Base-by-base conservation (phyloP, 1,139 yeast species). In the Diutina rugosa region DNA sequence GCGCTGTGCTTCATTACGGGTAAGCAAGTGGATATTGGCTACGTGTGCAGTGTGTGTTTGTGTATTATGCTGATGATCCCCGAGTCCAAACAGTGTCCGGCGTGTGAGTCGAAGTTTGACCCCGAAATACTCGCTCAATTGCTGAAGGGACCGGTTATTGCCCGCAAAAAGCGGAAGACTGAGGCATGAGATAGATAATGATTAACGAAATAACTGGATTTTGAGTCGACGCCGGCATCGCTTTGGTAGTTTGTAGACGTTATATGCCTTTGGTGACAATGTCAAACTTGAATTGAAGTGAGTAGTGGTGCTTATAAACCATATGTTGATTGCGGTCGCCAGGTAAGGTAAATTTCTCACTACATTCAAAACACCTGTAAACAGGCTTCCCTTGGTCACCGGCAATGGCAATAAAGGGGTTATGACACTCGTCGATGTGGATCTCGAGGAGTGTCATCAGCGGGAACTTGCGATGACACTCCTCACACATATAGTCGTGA, bases 1-100 rank as follows among this genome's bases (percentile, higher is more conserved):
- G 97, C 99, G 1, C 90, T 96, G 44, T 93, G 99, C 69, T 93
- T 90, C 65, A 72, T 90, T 30, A 90, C 97, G 0, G 93, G 95
- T 35, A 81, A 84, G 62, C 85, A 93, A 3, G 93, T 95, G 16
- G 97, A 95, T 63, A 79, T 93, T 55, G 99, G 98, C 0, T 91
- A 81, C 63, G 98, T 95, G 3, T 95, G 99, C 69, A 87, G 96
- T 29, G 97, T 95, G 32, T 95, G 99, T 67, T 73, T 95, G 30
- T 91, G 98, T 67, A 88, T 76, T 46, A 71, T 76, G 77, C 90
- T 69, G 82, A 86, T 70, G 78, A 82, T 68, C 71, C 96, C 66
- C 65, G 78, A 68, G 1, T 57, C 61, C 77, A 84, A 69, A 80
- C 81, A 61, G 71, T 81, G 70, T 73, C 82, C 72, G 71, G 86